Evolutionary conservation across 2,329 filamentous ascomycete species (phyloP), one percentile per base, ranked within the genome.

Genomic region (Pseudogymnoascus sp.): DNA sequence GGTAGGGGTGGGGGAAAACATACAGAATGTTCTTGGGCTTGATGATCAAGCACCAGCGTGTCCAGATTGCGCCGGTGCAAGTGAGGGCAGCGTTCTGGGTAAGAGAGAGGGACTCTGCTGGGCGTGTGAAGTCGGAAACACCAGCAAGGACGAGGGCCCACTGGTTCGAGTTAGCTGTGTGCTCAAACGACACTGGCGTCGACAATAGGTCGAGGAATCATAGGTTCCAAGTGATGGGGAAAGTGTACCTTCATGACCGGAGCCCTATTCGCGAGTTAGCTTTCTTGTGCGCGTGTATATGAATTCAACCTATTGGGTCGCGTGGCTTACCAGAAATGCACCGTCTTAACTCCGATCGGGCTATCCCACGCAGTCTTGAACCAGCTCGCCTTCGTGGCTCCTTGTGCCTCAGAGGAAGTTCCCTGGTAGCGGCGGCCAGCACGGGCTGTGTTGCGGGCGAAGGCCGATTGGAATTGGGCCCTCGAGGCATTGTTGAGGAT

Each of bases 31-130:
- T 99, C 78, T 86, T 87, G 64, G 95, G 95, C 77, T 87, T 92
- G 79, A 99, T 99, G 77, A 99, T 89, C 75, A 97, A 83, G 83
- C 95, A 99, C 95, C 95, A 99, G 69, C 95, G 86, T 54, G 95
- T 99, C 95, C 95, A 99, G 83, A 99, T 99, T 68, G 89, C 78
- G 69, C 95, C 95, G 8, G 95, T 99, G 71, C 87, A 87, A 74
- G 91, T 95, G 70, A 99, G 84, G 65, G 95, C 93, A 61, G 82
- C 81, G 80, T 97, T 99, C 79, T 97, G 93, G 31, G 90, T 95
- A 67, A 97, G 81, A 42, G 93, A 97, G 70, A 99, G 90, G 77
- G 92, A 91, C 77, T 96, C 90, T 67, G 90, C 91, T 34, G 95
- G 95, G 70, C 95, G 92, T 67, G 87, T 83, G 76, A 99, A 90